Percentiles rank a stretch among this genome's conserved stretches.
phyloP scores from a whole-genome alignment of 257 asterid genomes.

The Nicotiana otophora region DNA sequence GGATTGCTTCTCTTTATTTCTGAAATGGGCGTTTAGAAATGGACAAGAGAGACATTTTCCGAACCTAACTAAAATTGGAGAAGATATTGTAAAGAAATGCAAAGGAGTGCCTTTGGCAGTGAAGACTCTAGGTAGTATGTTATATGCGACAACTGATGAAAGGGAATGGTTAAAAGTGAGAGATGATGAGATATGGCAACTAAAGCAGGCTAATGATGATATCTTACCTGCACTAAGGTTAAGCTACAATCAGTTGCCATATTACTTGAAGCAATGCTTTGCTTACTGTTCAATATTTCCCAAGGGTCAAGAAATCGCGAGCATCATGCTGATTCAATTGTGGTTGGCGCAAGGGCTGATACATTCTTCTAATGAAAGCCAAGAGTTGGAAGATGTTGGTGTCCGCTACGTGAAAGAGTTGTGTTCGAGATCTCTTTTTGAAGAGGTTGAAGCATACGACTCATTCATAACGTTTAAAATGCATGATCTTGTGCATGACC shows the following conservation, averaged over 20 bases:
- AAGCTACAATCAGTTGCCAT: background rate
- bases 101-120: constrained; percentile 18
- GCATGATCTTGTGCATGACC: background rate
- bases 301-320: background rate
- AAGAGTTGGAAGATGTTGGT: constrained; percentile 8
- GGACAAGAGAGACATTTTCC: background rate
- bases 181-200: background rate
- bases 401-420: background rate
- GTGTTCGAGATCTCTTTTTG: constrained; percentile 2
- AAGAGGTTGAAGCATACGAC: constrained; percentile 10
- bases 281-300: constrained; percentile 8
- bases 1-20: constrained; percentile 8
- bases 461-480: background rate
- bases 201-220: background rate
- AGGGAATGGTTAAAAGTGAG: constrained; percentile 9
- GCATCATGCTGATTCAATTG: constrained; percentile 1
- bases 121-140: constrained; percentile 10
- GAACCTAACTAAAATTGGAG: background rate
- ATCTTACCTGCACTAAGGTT: constrained; percentile 5
- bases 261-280: background rate
- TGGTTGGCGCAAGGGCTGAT: constrained; percentile 1
- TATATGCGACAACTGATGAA: background rate
- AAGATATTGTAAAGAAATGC: constrained; percentile 12
- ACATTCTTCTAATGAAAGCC: background rate
- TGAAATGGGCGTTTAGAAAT: constrained; percentile 7